Conservation (phyloP, 2,329 filamentous ascomycete species). For the Monosporascus sp. region DNA sequence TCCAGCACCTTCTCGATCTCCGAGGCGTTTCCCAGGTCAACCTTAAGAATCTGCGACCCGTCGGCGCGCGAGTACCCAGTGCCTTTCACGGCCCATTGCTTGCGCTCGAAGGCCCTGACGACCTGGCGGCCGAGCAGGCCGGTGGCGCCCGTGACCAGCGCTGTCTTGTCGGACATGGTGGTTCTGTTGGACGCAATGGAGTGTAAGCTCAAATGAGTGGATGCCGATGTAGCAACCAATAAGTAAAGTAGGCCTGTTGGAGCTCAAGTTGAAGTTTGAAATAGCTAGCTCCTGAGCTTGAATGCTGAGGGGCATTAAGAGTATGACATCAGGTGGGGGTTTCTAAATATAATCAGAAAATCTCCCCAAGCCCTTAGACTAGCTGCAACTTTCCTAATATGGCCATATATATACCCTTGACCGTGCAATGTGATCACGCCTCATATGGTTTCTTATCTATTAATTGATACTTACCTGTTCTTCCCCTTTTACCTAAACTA, state of each 20-base stretch:
- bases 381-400: too few relatives aligned
- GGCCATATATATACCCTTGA: too few relatives aligned
- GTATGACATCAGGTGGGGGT: background rate
- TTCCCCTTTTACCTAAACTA: too few relatives aligned
- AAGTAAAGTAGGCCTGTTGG: background rate
- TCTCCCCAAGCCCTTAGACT: too few relatives aligned
- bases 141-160: slow-evolving; percentile 77
- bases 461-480: too few relatives aligned
- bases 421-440: too few relatives aligned
- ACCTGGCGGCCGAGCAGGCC: slow-evolving; percentile 80
- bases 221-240: background rate
- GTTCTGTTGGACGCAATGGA: background rate
- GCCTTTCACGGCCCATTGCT: slow-evolving; percentile 65
- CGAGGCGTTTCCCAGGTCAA: slow-evolving; percentile 43
- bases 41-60: slow-evolving; percentile 60
- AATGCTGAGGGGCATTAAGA: background rate
- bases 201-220: background rate
- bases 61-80: slow-evolving; percentile 70
- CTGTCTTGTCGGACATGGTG: slow-evolving; percentile 42
- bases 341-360: too few relatives aligned
- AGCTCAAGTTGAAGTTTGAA: background rate
- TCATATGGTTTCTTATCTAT: too few relatives aligned
- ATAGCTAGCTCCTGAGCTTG: background rate
- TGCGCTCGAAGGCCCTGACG: slow-evolving; percentile 60
- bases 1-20: slow-evolving; percentile 49